These are phyloP conservation scores for Aspergillus ibericus DNA, from an alignment of 2,329 filamentous ascomycete species.

Conservation along the genomic window DNA sequence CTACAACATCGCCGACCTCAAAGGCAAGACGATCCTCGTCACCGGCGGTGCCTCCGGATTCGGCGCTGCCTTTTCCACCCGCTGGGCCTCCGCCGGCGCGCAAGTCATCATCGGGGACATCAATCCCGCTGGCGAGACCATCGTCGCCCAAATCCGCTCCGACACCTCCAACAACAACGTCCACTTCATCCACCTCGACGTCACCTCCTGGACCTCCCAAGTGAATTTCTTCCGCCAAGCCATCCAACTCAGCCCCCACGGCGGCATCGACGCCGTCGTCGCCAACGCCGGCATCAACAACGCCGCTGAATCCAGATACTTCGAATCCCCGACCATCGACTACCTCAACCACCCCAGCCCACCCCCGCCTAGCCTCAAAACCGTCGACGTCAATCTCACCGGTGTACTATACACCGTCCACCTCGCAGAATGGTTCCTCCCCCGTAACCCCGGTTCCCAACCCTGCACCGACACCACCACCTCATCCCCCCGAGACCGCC, in stretches of 20 bases:
- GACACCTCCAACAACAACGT: neutral
- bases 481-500: neutral
- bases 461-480: neutral
- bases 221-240: neutral
- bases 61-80: neutral
- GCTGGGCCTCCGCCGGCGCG: conserved; percentile 1
- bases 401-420: neutral
- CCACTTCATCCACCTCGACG: neutral
- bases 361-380: neutral
- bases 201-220: neutral
- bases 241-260: neutral
- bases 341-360: neutral
- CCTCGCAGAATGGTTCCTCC: neutral
- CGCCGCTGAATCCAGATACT: neutral
- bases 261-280: neutral
- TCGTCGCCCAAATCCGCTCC: neutral
- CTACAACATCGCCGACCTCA: neutral
- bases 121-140: conserved; percentile 2
- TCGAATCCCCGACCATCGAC: neutral
- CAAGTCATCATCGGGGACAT: conserved; percentile 9
- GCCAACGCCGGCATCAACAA: neutral
- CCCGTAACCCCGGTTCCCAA: neutral
- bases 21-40: neutral
- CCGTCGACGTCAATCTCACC: neutral
- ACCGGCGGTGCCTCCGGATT: neutral